Conservation (phyloP, 176 grass and related monocot genomes). For the Phoenix roebelenii region DNA sequence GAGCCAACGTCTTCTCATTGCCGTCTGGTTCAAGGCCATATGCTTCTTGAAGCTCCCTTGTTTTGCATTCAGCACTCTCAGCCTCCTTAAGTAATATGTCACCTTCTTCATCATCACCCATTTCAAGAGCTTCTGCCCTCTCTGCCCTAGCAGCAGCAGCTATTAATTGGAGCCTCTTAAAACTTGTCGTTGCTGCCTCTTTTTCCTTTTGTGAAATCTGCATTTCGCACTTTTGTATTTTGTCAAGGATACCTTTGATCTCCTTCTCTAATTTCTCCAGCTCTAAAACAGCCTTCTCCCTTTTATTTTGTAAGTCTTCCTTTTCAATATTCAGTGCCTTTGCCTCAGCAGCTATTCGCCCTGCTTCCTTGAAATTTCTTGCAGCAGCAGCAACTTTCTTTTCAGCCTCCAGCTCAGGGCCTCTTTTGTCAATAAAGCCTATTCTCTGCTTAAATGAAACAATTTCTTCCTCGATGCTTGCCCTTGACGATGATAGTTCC, state of each 20-base stretch:
- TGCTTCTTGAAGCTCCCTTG: conserved; percentile 50
- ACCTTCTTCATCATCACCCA: conserved; percentile 47
- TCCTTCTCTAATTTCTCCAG: conserved; percentile 65
- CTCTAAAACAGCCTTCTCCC: conserved; percentile 55
- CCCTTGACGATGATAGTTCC: conserved; percentile 71
- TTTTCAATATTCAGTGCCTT: conserved; percentile 77
- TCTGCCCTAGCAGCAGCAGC: conserved; percentile 70
- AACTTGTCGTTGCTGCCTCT: conserved; percentile 65
- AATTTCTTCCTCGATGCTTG: conserved; percentile 72
- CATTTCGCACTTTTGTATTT: conserved; percentile 64
- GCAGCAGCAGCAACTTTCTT: conserved; percentile 92
- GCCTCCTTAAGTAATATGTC: conserved; percentile 60
- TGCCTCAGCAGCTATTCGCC: conserved; percentile 76
- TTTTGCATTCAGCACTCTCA: conserved; percentile 66
- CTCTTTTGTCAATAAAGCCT: conserved; percentile 84
- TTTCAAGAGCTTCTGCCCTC: conserved; percentile 67
- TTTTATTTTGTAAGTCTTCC: conserved; percentile 61
- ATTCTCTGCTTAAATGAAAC: conserved; percentile 59
- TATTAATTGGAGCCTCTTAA: conserved; percentile 64
- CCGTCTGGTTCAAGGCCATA: conserved; percentile 50
- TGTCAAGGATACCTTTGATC: conserved; percentile 43
- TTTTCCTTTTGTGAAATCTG: conserved; percentile 83
- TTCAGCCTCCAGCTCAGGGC: conserved; percentile 85
- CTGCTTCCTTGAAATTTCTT: conserved; percentile 95
- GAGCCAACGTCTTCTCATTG: conserved; percentile 28